Base-by-base conservation (phyloP, 495 filamentous ascomycete species). In the Neurospora sp. region DNA sequence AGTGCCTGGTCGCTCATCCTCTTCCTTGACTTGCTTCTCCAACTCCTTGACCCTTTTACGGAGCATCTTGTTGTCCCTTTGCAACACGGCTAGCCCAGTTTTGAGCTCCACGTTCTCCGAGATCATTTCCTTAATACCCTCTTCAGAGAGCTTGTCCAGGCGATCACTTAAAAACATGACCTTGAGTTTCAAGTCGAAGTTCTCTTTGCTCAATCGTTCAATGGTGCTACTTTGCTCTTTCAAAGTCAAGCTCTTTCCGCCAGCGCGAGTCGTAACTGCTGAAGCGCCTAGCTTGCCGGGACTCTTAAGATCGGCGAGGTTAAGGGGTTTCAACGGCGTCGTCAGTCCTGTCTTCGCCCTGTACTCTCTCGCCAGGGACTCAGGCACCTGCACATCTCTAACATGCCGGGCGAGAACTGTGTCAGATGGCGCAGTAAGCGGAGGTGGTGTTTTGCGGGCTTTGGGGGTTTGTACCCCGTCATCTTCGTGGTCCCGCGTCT, bases 181-280 rank as follows among this genome's bases (percentile, higher is more conserved):
- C 81, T 97, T 94, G 81, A 99, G 91, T 82, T 99, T 99, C 46
- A 99, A 86, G 78, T 97, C 96, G 79, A 98, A 99, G 76, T 98
- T 98, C 78, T 95, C 92, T 82, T 99, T 99, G 74, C 92, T 94
- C 7, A 98, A 87, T 38, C 94, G 90, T 80, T 98, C 96, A 74
- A 99, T 98, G 31, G 94, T 97, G 79, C 92, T 96, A 76, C 93
- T 97, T 81, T 99, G 96, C 80, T 98, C 96, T 81, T 98, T 98
- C 16, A 99, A 84, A 0, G 96, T 98, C 84, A 98, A 86, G 75
- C 90, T 96, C 77, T 91, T 93, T 49, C 92, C 93, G 71, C 88
- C 88, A 42, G 90, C 86, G 42, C 88, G 86, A 20, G 83, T 85
- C 12, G 90, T 87, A 8, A 90, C 85, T 49, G 82, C 83, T 35